These are phyloP conservation scores for Gyrodon lividus DNA, from an alignment of 768 basidiomycete species.

Conservation along the genomic window DNA sequence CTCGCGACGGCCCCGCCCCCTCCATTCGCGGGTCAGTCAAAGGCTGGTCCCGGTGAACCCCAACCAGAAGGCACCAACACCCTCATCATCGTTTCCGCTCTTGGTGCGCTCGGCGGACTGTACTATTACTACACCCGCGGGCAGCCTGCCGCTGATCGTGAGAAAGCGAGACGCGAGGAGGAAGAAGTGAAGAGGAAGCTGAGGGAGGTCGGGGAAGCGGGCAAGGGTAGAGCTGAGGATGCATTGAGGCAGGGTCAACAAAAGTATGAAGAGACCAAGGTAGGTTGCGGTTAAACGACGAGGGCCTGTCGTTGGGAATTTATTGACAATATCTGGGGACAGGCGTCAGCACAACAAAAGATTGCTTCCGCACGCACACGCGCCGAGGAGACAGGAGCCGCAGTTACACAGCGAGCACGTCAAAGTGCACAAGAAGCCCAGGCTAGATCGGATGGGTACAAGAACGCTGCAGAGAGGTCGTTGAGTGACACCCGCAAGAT, in stretches of 20 bases:
- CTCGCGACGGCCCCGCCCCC: conserved; percentile 15
- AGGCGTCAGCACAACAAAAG: conserved; percentile 24
- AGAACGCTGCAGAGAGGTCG: conserved; percentile 24
- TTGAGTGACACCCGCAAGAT: conserved; percentile 23
- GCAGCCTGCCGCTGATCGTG: conserved; percentile 17
- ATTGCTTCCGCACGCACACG: conserved; percentile 8
- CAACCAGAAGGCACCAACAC: conserved; percentile 22
- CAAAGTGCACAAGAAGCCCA: conserved; percentile 27
- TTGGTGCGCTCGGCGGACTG: conserved; percentile 34
- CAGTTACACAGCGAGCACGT: conserved; percentile 25
- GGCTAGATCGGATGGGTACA: conserved; percentile 24
- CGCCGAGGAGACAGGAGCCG: conserved; percentile 25
- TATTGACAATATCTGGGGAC: not conserved
- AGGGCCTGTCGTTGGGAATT: not conserved
- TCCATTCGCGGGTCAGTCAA: conserved; percentile 6
- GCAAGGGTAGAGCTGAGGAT: conserved; percentile 30
- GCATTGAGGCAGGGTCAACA: conserved; percentile 29
- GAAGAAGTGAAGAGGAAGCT: conserved; percentile 32
- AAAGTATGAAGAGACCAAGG: conserved; percentile 37
- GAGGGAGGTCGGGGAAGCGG: conserved; percentile 28
- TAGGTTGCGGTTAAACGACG: conserved; percentile 10
- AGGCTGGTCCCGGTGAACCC: conserved; percentile 3
- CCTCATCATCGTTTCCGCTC: conserved; percentile 30
- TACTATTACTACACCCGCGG: conserved; percentile 39
- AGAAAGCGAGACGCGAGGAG: conserved; percentile 31